phyloP scores from a whole-genome alignment of 1,284 basidiomycete genomes.

The Ganoderma leucocontextum region DNA sequence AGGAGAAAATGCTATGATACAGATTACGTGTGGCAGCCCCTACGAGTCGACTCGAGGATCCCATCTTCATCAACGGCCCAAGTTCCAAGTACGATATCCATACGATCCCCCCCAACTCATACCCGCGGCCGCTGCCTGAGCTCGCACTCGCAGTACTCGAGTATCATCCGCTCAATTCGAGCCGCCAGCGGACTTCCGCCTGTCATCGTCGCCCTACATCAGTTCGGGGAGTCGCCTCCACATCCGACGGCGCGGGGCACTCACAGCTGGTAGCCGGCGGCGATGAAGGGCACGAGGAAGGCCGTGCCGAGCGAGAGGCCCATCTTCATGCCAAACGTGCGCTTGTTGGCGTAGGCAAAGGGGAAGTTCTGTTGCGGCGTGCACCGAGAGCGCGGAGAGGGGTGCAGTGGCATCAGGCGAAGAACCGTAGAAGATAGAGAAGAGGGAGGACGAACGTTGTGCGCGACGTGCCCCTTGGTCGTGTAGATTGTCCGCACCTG shows the following conservation, averaged over 20 bases:
- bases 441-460: constrained; percentile 23
- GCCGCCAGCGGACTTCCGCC: constrained; percentile 35
- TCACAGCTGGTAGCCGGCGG: constrained; percentile 41
- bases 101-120: constrained; percentile 4
- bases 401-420: too few species aligned
- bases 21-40: background rate
- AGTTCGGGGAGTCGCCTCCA: constrained; percentile 30
- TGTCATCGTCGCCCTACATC: constrained; percentile 33
- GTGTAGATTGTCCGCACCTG: constrained; percentile 28
- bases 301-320: constrained; percentile 28
- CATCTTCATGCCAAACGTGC: constrained; percentile 38
- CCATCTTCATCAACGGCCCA: background rate
- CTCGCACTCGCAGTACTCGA: constrained; percentile 36
- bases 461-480: constrained; percentile 24
- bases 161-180: constrained; percentile 32
- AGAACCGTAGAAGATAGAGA: constrained; percentile 33
- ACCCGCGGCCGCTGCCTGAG: constrained; percentile 34
- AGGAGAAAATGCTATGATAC: background rate
- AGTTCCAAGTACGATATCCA: background rate
- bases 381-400: too few species aligned
- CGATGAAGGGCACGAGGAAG: constrained; percentile 42
- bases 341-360: constrained; percentile 39
- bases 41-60: background rate
- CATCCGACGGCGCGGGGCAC: constrained; percentile 19
- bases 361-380: constrained; percentile 39